Evolutionary conservation across 768 basidiomycete genomes (phyloP).

Genomic region (Naganishia kalamii): DNA sequence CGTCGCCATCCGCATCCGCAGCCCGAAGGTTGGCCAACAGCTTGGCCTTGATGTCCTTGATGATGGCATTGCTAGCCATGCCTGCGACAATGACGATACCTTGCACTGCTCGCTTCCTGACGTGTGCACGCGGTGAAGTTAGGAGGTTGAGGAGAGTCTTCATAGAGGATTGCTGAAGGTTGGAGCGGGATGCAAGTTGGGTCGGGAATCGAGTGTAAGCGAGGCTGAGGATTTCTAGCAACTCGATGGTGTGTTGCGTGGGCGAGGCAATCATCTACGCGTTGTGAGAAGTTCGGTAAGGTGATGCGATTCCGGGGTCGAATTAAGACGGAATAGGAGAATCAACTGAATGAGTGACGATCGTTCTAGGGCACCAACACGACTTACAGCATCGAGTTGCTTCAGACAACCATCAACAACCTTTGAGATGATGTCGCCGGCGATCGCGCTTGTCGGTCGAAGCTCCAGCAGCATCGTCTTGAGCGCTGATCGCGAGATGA

Average conservation of each 20-base stretch:
- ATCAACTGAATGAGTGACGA: too few relatives aligned
- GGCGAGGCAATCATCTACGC: conserved; percentile 1
- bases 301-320: too few relatives aligned
- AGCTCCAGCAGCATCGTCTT: conserved; percentile 93
- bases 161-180: conserved; percentile 52
- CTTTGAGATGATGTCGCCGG: conserved; percentile 70
- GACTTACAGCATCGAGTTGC: conserved; percentile 67
- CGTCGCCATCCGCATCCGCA: conserved; percentile 29
- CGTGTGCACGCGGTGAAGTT: conserved; percentile 67
- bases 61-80: conserved; percentile 60
- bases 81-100: conserved; percentile 75
- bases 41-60: conserved; percentile 57
- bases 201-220: conserved; percentile 76
- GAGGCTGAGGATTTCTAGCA: conserved; percentile 60
- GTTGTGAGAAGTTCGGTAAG: not conserved
- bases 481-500: conserved; percentile 46
- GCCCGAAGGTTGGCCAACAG: conserved; percentile 48
- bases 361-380: too few relatives aligned
- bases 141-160: conserved; percentile 59
- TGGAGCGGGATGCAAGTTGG: conserved; percentile 25
- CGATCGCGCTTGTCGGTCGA: conserved; percentile 72
- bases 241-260: conserved; percentile 45
- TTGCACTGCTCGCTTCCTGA: conserved; percentile 85
- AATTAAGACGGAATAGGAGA: too few relatives aligned
- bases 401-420: conserved; percentile 76